Evolutionary conservation across 306 rosid genomes (phyloP).

Genomic region (Begonia loranthoides): DNA sequence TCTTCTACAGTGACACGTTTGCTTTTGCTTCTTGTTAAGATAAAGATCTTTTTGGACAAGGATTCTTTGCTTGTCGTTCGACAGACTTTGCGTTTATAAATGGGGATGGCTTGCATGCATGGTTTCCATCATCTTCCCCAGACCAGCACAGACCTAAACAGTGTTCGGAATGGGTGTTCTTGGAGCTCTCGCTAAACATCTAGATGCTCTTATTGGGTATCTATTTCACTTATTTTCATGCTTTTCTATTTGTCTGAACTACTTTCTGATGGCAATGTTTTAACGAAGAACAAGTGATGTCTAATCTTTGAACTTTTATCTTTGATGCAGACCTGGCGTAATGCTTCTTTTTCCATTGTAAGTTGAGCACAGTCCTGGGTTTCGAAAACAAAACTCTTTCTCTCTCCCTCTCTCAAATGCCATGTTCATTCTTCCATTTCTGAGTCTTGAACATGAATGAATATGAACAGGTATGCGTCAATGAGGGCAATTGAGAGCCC

Average conservation of each 20-base stretch:
- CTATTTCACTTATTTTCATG: too few species aligned
- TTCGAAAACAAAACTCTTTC: background rate
- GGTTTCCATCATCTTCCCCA: background rate
- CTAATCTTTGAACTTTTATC: slow-evolving; percentile 12
- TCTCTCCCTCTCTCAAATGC: background rate
- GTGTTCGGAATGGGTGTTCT: slow-evolving; percentile 44
- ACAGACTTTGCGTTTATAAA: background rate
- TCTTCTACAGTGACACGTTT: too few species aligned
- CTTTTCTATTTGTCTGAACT: too few species aligned
- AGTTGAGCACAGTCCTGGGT: slow-evolving; percentile 17
- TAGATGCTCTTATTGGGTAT: slow-evolving; percentile 69
- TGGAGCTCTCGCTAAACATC: slow-evolving; percentile 49
- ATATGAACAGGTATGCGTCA: slow-evolving; percentile 53
- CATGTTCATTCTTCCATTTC: background rate
- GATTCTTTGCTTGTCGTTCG: slow-evolving; percentile 40
- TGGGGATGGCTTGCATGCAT: background rate
- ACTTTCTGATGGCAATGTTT: too few species aligned
- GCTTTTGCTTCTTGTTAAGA: slow-evolving; percentile 25
- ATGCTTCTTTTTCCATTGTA: slow-evolving; percentile 91
- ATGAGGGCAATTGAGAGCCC: slow-evolving; percentile 88
- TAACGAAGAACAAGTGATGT: too few species aligned
- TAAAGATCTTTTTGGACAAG: slow-evolving; percentile 29
- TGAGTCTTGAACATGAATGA: background rate
- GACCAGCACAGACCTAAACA: background rate
- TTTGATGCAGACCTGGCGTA: slow-evolving; percentile 56